Conservation (phyloP, 2,329 filamentous ascomycete genomes). For the Botrytis elliptica region DNA sequence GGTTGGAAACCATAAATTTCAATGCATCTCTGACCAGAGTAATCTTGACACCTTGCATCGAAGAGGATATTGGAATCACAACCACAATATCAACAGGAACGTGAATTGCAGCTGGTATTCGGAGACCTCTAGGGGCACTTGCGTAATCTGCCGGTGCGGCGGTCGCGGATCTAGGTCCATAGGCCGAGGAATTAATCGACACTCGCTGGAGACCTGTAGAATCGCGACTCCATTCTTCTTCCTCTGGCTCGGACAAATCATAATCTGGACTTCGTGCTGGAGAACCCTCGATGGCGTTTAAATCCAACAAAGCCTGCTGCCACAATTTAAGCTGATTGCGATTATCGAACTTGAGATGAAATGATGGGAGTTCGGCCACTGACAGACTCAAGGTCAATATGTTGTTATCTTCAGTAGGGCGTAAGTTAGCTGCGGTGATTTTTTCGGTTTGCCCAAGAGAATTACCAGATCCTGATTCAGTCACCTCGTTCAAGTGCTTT, state of each 20-base stretch:
- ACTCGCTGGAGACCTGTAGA: constrained; percentile 60
- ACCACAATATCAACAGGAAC: constrained; percentile 94
- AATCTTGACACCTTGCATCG: constrained; percentile 99
- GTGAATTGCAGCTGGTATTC: constrained; percentile 55
- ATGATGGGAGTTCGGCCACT: constrained; percentile 87
- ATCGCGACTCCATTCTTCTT: constrained; percentile 77
- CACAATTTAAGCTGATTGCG: constrained; percentile 83
- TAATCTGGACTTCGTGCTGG: constrained; percentile 70
- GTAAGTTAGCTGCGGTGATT: constrained; percentile 39
- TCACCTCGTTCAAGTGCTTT: constrained; percentile 90
- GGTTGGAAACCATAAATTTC: constrained; percentile 83
- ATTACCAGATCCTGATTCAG: constrained; percentile 60
- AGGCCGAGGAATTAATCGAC: constrained; percentile 75
- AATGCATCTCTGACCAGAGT: constrained; percentile 88
- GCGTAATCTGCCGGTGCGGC: constrained; percentile 94
- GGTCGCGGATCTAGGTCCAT: constrained; percentile 79
- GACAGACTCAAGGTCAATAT: constrained; percentile 87
- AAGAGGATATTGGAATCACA: constrained; percentile 94
- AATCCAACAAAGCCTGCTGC: constrained; percentile 82
- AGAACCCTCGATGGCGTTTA: constrained; percentile 68
- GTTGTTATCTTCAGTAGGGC: constrained; percentile 63
- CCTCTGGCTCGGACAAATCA: constrained; percentile 80
- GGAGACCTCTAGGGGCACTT: constrained; percentile 50
- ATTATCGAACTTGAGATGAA: constrained; percentile 87
- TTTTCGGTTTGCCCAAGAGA: constrained; percentile 36